Conservation (phyloP, 1,284 basidiomycete genomes). For the Trametes polyzona region DNA sequence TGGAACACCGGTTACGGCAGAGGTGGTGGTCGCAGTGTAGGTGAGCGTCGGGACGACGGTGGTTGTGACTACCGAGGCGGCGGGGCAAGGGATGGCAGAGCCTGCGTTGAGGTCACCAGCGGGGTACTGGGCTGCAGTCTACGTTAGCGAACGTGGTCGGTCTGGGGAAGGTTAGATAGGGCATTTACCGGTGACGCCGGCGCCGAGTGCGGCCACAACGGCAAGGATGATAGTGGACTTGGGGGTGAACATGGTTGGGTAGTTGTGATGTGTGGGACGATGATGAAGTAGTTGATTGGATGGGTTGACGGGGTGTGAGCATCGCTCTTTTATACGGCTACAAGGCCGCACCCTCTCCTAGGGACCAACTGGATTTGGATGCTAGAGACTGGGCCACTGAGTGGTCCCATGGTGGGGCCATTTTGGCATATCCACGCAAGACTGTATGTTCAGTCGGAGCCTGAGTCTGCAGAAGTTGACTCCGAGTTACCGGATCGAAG, state of each 20-base stretch:
- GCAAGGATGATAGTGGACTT: background rate
- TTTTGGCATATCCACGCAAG: too few species aligned
- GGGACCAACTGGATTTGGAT: background rate
- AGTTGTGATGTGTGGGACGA: too few species aligned
- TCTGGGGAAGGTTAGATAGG: background rate
- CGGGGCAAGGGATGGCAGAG: background rate
- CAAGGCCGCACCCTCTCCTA: background rate
- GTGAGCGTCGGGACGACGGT: background rate
- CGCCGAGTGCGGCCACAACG: background rate
- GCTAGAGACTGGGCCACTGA: too few species aligned
- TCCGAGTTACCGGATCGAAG: too few species aligned
- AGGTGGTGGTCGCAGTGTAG: background rate
- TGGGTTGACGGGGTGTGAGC: background rate
- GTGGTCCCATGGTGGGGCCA: too few species aligned
- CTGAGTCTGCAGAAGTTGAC: too few species aligned
- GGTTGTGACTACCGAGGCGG: background rate
- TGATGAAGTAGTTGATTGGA: background rate
- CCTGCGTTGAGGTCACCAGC: background rate
- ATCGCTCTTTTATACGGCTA: background rate
- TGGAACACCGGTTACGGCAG: background rate
- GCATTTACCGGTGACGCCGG: background rate
- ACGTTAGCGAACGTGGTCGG: background rate
- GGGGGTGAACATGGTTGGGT: background rate
- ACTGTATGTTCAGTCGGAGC: too few species aligned
- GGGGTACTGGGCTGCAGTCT: background rate